Percentiles rank a stretch among this genome's conserved stretches.
Conservation (phyloP, 441 rosid genomes). For the Iberis amara region DNA sequence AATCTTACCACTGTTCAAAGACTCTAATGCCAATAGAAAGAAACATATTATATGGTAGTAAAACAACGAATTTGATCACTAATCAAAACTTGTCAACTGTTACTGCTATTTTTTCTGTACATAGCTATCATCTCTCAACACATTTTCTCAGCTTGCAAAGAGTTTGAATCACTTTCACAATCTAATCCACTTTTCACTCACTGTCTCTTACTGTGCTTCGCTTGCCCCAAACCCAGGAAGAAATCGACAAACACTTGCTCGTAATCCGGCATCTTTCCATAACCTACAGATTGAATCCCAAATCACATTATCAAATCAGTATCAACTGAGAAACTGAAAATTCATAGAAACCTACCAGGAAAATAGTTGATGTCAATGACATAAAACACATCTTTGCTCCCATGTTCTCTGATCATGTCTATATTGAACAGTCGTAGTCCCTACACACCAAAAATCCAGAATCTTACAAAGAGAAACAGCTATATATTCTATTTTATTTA, state of each 20-base stretch:
- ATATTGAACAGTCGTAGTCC: conserved; percentile 57
- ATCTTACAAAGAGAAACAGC: background rate
- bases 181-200: background rate
- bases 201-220: conserved; percentile 30
- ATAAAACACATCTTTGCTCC: conserved; percentile 50
- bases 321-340: background rate
- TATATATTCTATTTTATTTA: background rate
- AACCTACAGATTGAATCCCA: conserved; percentile 36
- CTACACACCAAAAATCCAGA: conserved; percentile 29
- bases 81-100: too few relatives aligned
- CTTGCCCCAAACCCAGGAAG: conserved; percentile 37
- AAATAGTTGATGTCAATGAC: conserved; percentile 67
- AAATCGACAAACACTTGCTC: conserved; percentile 70
- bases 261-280: conserved; percentile 73
- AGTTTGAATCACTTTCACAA: too few relatives aligned
- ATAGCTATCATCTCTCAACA: too few relatives aligned
- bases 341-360: conserved; percentile 44
- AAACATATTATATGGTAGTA: too few relatives aligned
- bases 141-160: too few relatives aligned
- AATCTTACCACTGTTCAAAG: too few relatives aligned
- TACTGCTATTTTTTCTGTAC: too few relatives aligned
- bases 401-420: conserved; percentile 65
- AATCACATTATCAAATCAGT: background rate
- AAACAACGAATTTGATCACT: too few relatives aligned
- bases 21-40: too few relatives aligned